Percentiles rank a stretch among this genome's conserved stretches.
Evolutionary conservation across 306 rosid genomes (phyloP).

Genomic region (Trifolium pratense): DNA sequence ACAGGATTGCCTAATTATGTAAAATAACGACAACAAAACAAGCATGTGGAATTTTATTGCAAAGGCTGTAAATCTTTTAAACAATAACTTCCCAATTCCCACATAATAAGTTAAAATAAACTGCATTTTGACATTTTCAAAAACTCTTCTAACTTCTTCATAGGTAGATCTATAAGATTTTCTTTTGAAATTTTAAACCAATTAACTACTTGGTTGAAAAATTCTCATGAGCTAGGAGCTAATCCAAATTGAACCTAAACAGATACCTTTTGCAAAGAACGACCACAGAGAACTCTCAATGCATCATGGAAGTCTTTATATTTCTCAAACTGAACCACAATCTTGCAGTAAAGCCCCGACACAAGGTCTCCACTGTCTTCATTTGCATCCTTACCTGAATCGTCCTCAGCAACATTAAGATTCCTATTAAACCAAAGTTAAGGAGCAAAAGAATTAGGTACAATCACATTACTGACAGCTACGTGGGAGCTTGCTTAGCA

Average conservation of each 20-base stretch:
- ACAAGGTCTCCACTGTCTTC: conserved; percentile 67
- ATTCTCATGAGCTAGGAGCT: neutral
- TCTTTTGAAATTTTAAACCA: neutral
- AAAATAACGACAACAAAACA: conserved; percentile 3
- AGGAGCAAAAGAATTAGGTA: conserved; percentile 35
- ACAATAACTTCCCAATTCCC: no score
- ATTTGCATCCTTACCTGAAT: conserved; percentile 64
- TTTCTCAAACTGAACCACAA: conserved; percentile 89
- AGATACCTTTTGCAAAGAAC: conserved; percentile 85
- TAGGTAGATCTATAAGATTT: neutral
- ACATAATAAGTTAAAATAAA: neutral
- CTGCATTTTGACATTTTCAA: neutral
- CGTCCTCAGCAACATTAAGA: conserved; percentile 86
- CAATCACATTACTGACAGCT: conserved; percentile 28
- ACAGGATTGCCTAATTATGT: conserved; percentile 8
- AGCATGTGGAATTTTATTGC: conserved; percentile 21
- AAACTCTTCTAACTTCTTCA: neutral
- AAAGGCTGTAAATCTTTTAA: neutral
- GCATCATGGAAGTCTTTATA: conserved; percentile 76
- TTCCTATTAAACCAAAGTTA: conserved; percentile 62
- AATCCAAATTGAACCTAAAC: neutral
- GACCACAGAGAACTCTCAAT: conserved; percentile 73
- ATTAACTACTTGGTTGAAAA: neutral
- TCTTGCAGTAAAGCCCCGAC: conserved; percentile 87
- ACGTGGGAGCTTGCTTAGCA: neutral